Evolutionary conservation across 768 basidiomycete species (phyloP), one percentile per base, ranked within the genome.

Genomic region (Russula compacta): DNA sequence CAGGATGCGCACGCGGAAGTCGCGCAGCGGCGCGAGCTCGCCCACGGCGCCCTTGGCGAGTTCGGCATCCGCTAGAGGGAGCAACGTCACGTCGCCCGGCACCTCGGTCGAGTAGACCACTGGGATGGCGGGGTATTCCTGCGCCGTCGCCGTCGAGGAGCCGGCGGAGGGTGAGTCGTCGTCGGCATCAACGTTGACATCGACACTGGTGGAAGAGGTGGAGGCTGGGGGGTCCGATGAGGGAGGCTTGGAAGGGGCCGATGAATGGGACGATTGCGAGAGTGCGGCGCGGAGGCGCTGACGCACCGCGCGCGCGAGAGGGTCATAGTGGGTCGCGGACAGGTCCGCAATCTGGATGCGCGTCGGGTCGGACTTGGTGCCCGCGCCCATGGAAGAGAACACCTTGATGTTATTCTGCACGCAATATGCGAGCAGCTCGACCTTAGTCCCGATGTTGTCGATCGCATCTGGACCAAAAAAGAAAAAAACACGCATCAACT

Each of bases 81-180:
- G 81, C 3, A 98, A 77, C 67, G 88, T 89, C 56, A 98, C 83
- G 61, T 94, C 87, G 2, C 87, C 80, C 0, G 93, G 93, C 8
- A 92, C 88, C 72, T 98, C 97, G 11, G 95, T 97, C 4, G 93
- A 95, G 73, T 95, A 98, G 11, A 98, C 92, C 11, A 95, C 93
- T 6, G 91, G 88, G 57, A 89, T 88, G 10, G 86, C 21, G 10
- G 86, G 29, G 50, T 83, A 32, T 79, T 82, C 19, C 79, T 68
- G 40, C 38, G 84, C 78, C n/a, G 53, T 54, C 17, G 53, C 12
- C 10, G 53, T 42, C 1, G 42, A 3, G 32, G 48, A n/a, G 24
- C 6, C 15, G 8, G 55, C 19, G 6, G 46, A 38, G 29, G 53
- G 35, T 19, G 39, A 11, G 21, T 38, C 35, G 36, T 4, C 8